phyloP scores from a whole-genome alignment of 2,329 filamentous ascomycete genomes.

The Pseudocercospora fuligena region DNA sequence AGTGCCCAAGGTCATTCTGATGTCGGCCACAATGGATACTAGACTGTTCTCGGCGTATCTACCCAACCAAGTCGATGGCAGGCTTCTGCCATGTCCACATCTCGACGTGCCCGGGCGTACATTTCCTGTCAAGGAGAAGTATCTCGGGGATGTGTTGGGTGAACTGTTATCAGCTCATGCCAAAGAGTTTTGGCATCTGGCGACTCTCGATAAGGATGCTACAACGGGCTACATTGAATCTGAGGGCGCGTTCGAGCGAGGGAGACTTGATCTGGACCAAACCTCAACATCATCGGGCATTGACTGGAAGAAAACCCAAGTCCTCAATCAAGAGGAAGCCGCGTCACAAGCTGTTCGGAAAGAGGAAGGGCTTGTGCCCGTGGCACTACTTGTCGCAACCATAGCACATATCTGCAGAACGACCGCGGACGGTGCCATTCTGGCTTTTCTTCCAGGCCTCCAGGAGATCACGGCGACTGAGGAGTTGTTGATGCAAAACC shows the following conservation, averaged over 20 bases:
- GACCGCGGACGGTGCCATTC: conserved; percentile 50
- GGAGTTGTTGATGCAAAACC: conserved; percentile 34
- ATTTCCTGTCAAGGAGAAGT: conserved; percentile 50
- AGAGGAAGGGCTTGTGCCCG: conserved; percentile 48
- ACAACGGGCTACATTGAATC: conserved; percentile 29
- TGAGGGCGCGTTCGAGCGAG: conserved; percentile 31
- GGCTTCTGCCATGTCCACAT: conserved; percentile 45
- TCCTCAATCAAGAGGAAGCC: conserved; percentile 22
- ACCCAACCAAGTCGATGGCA: conserved; percentile 37
- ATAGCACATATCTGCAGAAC: conserved; percentile 54
- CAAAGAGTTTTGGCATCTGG: conserved; percentile 22
- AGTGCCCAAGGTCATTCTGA: conserved; percentile 53
- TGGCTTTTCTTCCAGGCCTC: conserved; percentile 56
- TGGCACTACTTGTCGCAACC: conserved; percentile 49
- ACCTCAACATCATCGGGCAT: conserved; percentile 37
- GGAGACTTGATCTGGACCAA: conserved; percentile 10
- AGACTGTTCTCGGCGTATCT: conserved; percentile 55
- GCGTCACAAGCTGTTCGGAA: conserved; percentile 39
- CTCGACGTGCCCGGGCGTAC: conserved; percentile 51
- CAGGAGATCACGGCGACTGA: conserved; percentile 45
- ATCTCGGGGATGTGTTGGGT: conserved; percentile 48
- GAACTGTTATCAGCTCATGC: conserved; percentile 37
- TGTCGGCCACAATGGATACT: conserved; percentile 56
- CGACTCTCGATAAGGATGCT: conserved; percentile 10
- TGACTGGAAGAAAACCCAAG: conserved; percentile 46